Evolutionary conservation across 2,329 filamentous ascomycete species (phyloP).

Genomic region (Pseudogymnoascus sp.): DNA sequence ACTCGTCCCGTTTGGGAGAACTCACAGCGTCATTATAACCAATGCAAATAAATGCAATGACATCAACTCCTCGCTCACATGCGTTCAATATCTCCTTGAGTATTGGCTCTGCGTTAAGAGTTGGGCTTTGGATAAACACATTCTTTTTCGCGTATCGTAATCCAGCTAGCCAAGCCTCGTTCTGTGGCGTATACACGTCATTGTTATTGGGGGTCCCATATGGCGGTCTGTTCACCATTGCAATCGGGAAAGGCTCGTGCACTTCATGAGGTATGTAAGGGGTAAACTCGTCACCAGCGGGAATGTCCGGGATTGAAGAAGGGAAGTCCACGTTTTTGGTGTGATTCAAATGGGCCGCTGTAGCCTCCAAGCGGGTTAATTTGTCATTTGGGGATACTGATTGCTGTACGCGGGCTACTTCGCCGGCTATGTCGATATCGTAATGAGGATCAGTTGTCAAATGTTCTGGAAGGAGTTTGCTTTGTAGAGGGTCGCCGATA

Average conservation of each 20-base stretch:
- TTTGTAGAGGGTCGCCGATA: background rate
- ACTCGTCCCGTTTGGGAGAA: constrained; percentile 13
- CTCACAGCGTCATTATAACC: constrained; percentile 66
- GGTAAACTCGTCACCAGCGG: constrained; percentile 50
- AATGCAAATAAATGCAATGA: constrained; percentile 65
- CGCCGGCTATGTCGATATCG: constrained; percentile 51
- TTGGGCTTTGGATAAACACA: constrained; percentile 74
- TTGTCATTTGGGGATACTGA: constrained; percentile 41
- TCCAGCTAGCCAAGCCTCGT: constrained; percentile 65
- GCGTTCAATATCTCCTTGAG: constrained; percentile 57
- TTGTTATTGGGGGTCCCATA: constrained; percentile 56
- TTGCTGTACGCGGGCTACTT: constrained; percentile 55
- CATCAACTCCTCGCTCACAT: constrained; percentile 57
- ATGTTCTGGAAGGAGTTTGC: constrained; percentile 43
- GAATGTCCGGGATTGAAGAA: constrained; percentile 44
- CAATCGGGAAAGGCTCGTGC: constrained; percentile 58
- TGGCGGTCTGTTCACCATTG: constrained; percentile 61
- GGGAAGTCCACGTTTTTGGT: constrained; percentile 46
- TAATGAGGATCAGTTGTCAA: constrained; percentile 54
- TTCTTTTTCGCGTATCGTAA: constrained; percentile 54
- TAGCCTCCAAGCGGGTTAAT: constrained; percentile 50
- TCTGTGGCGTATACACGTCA: constrained; percentile 60
- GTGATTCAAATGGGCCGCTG: constrained; percentile 60
- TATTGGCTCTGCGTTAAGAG: constrained; percentile 64
- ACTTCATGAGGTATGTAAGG: constrained; percentile 53